Percentiles rank a stretch among this genome's conserved stretches.
These are phyloP conservation scores for Thymus mandschuricus DNA, from an alignment of 257 asterid genomes.

Conservation along the genomic window DNA sequence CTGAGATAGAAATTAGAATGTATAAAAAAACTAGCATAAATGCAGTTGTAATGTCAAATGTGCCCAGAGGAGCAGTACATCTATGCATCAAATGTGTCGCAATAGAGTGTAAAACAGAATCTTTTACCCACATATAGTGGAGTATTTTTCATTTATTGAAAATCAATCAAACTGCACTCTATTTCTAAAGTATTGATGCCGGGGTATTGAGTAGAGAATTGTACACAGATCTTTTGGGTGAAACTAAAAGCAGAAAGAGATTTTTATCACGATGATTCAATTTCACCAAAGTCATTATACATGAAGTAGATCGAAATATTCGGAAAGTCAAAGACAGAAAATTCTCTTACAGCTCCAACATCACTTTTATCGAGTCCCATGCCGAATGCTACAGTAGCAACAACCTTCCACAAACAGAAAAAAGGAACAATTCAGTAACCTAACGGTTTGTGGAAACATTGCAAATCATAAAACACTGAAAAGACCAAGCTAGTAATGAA, in stretches of 20 bases:
- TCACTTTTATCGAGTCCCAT: slow-evolving; percentile 99
- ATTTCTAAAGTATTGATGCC: not conserved
- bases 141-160: not conserved
- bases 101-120: not conserved
- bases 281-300: slow-evolving; percentile 21
- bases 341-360: slow-evolving; percentile 87
- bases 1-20: slow-evolving; percentile 44
- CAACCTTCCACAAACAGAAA: slow-evolving; percentile 68
- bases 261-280: not conserved
- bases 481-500: slow-evolving; percentile 9
- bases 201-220: slow-evolving; percentile 4
- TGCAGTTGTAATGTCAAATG: slow-evolving; percentile 18
- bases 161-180: not conserved
- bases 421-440: slow-evolving; percentile 27
- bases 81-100: not conserved
- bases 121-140: slow-evolving; percentile 9
- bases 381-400: slow-evolving; percentile 98
- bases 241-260: slow-evolving; percentile 5
- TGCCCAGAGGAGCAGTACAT: slow-evolving; percentile 7
- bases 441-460: slow-evolving; percentile 5
- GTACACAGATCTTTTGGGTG: not conserved
- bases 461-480: slow-evolving; percentile 9
- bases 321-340: slow-evolving; percentile 25
- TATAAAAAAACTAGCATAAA: slow-evolving; percentile 18
- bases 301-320: slow-evolving; percentile 11